Base-by-base conservation (phyloP, 192 early-diverging fungal genomes). In the Backusella australiensis region DNA sequence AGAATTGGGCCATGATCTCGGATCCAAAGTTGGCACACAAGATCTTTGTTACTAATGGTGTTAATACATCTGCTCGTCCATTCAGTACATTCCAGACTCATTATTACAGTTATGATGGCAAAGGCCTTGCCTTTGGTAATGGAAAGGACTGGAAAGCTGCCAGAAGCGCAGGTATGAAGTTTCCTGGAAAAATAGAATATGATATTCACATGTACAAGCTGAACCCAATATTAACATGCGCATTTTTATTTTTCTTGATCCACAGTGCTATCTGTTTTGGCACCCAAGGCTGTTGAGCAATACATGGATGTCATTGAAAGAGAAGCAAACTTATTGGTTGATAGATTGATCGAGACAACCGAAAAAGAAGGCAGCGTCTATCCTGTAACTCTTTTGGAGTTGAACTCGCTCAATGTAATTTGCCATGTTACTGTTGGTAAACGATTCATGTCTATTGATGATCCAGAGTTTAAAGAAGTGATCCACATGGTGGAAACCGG, bases 31-130 rank as follows among this genome's bases (percentile, higher is more conserved):
- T 74, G 9, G 72, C 72, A 2, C 72, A 74, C 34, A 34, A 74
- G 17, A n/a, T 74, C 19, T 63, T 74, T 56, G 52, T 65, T 36
- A 36, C 34, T 12, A 74, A 74, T 65, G 72, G 72, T 36, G 34
- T 35, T 15, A 41, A 15, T 15, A 65, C 53, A 34, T 65, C 53
- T 26, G 19, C 21, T 41, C 34, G 72, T 29, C 72, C 53, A 29
- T 19, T 23, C 41, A 38, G 26, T 52, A 49, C 32, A n/a, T 59
- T 44, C 34, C 36, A 34, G 6, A 69, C 56, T 23, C 34, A 65
- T 15, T 17, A 36, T 12, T 65, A 65, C 34, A 74, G 56, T 38
- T 6, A 0, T 12, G 72, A 26, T 63, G 72, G 53, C 26, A 74
- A 41, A 65, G 17, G 53, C 0, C n/a, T 74, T 41, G 23, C 26